phyloP scores from a whole-genome alignment of 352 stramenopile genomes.

The Globisporangium cystogenes region DNA sequence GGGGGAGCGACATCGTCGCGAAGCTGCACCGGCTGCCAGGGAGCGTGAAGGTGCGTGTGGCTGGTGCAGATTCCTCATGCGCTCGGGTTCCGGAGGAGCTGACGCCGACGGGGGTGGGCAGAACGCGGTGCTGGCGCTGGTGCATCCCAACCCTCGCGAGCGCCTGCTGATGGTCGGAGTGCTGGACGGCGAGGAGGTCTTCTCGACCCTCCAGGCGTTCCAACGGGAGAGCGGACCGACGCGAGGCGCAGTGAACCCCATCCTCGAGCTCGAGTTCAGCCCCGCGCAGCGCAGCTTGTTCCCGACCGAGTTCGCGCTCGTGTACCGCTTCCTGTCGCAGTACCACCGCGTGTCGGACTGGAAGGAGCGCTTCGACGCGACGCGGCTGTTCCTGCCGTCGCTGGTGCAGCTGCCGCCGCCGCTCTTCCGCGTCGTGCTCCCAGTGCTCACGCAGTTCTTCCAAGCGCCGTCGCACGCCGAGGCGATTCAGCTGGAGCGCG shows the following conservation, averaged over 20 bases:
- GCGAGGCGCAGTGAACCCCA: slow-evolving; percentile 1
- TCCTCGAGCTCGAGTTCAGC: slow-evolving; percentile 11
- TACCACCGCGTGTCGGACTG: slow-evolving; percentile 30
- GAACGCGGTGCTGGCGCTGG: slow-evolving; percentile 34
- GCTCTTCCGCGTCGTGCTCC: slow-evolving; percentile 40
- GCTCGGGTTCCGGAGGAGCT: neutral
- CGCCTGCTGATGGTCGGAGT: slow-evolving; percentile 22
- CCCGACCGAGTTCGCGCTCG: slow-evolving; percentile 28
- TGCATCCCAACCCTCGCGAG: slow-evolving; percentile 39
- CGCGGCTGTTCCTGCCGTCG: slow-evolving; percentile 24
- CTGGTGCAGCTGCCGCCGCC: slow-evolving; percentile 35
- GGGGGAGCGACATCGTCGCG: slow-evolving; percentile 21
- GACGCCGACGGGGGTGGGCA: slow-evolving; percentile 1
- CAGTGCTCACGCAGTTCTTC: slow-evolving; percentile 53
- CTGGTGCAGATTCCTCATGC: neutral
- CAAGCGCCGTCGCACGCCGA: slow-evolving; percentile 32
- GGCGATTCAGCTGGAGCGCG: slow-evolving; percentile 31
- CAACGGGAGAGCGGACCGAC: neutral
- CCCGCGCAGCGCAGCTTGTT: slow-evolving; percentile 33
- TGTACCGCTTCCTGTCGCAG: slow-evolving; percentile 48
- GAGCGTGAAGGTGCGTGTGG: slow-evolving; percentile 38
- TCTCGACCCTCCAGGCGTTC: slow-evolving; percentile 6
- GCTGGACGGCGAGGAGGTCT: slow-evolving; percentile 29
- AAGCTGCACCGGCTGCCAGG: slow-evolving; percentile 28
- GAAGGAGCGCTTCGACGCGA: slow-evolving; percentile 32